Evolutionary conservation across 2,329 filamentous ascomycete genomes (phyloP), one percentile per base, ranked within the genome.

Genomic region (Phaeosphaeriaceae sp.): DNA sequence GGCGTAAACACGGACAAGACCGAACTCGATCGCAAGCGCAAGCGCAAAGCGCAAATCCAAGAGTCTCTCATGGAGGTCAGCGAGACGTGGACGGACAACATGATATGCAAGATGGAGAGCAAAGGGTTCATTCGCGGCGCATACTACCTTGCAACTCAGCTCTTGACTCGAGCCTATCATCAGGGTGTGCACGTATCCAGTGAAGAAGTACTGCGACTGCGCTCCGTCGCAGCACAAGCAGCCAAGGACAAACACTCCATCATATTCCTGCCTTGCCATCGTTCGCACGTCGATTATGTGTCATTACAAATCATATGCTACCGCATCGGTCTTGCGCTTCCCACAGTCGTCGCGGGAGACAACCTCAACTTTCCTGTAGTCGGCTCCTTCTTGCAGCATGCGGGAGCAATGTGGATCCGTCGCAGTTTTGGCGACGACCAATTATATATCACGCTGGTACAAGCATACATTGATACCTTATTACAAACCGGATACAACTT

Each of bases 101-200:
- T 99, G 95, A 97, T 99, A 61, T 98, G 94, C 85, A 99, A 99
- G 80, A 94, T 98, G 85, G 95, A 99, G 78, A 96, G 90, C 82
- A 96, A 93, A 75, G 83, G 87, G 1, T 98, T 98, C 73, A 97
- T 99, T 67, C 84, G 95, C 49, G 88, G 92, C 22, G 94, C 95
- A 48, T 98, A 98, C 76, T 99, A 97, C 75, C 74, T 97, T 41
- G 84, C 84, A 48, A 96, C 93, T 1, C 94, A 98, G 78, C 83
- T 98, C 48, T 82, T 98, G 61, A 96, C 94, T 4, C 84, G 95
- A 60, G 94, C 95, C 6, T 99, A 99, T 76, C 93, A 98, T 72
- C 94, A 98, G 81, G 95, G 92, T 81, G 97, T 99, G 52, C 95
- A 99, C 76, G 93, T 98, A 25, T 96, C 91, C 1, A 96, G 92